Evolutionary conservation across 2,329 filamentous ascomycete species (phyloP), one percentile per base, ranked within the genome.

Genomic region (Diaporthe caulivora): DNA sequence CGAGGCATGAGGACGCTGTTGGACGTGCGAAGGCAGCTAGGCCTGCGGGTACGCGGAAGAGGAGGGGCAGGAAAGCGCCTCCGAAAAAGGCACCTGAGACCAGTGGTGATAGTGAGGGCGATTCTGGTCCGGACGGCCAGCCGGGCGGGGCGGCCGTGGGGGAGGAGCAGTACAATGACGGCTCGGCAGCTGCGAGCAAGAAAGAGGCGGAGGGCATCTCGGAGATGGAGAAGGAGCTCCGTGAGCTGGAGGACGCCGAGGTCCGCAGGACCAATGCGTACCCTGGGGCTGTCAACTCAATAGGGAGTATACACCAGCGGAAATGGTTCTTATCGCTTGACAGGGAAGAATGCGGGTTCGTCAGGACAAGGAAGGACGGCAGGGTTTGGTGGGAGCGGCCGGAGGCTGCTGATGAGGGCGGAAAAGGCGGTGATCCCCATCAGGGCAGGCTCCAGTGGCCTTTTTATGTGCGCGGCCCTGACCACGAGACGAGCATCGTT

Each of bases 311-410:
- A 5, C 88, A 94, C 77, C 92, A 94, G 79, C 86, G 92, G 7
- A 85, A 86, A 54, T 94, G 92, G 92, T 93, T 89, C 74, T 77
- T 93, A 24, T 88, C 88, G 15, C 83, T 94, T 1, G 92, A 94
- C 77, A 85, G 90, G 17, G 79, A 78, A 34, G 87, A 85, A 6
- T 90, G 88, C 65, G 92, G 92, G 6, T 92, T 94, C 71, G 80
- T 80, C 21, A 82, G 81, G 77, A 79, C 78, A 29, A 78, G 78
- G 67, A 70, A 70, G 40, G 75, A 76, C 3, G 78, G 76, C 17
- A 72, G 74, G 53, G 58, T 76, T 2, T 75, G 78, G 21, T 82
- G 80, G 79, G 76, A 75, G 72, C 68, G 21, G 75, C 73, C 2
- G 75, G 78, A 76, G 73, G 72, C 24, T 26, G 40, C 34, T 2